Base-by-base conservation (phyloP, 306 rosid species). In the Arachis hypogaea region DNA sequence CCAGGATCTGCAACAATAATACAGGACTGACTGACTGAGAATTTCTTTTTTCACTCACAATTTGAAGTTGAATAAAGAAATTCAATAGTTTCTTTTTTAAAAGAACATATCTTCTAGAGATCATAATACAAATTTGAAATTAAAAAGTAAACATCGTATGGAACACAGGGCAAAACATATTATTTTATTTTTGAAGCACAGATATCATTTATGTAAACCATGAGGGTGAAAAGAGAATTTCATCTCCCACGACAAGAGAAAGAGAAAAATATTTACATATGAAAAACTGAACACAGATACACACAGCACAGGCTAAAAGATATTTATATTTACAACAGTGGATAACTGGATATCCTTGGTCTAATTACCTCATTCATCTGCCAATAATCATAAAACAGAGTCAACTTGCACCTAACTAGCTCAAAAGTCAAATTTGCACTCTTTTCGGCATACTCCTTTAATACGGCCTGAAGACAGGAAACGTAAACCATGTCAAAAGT, bases 301-400 rank as follows among this genome's bases (percentile, higher is more conserved):
- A 33, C 29, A 60, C 56, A 60, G 51, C 29, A 60, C 56, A 60
- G 51, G 49, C 61, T 30, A 56, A 46, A 9, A 11, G 47, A 46
- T 54, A 62, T 55, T 41, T 69, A 72, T 12, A 68, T 5, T 28
- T 42, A 38, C 46, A 80, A 40, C 22, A 45, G 67, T 38, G 64
- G 28, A 67, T 56, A 67, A 47, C 42, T 38, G 64, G 28, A 67
- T 56, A 67, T 56, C 42, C 56, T 59, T 16, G 30, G 51, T 59
- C 79, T 78, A 80, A 74, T 73, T 91, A 94, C 97, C 99, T 94
- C 97, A 78, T 90, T 83, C 90, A 82, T 87, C 85, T 82, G 96
- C 99, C 99, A 92, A 82, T 94, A 94, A 73, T 84, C 85, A 76
- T 94, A 94, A 76, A 87, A 92, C 73, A 94, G 73, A n/a, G 95